Base-by-base conservation (phyloP, 441 rosid species). In the Arabidopsis lyrata region DNA sequence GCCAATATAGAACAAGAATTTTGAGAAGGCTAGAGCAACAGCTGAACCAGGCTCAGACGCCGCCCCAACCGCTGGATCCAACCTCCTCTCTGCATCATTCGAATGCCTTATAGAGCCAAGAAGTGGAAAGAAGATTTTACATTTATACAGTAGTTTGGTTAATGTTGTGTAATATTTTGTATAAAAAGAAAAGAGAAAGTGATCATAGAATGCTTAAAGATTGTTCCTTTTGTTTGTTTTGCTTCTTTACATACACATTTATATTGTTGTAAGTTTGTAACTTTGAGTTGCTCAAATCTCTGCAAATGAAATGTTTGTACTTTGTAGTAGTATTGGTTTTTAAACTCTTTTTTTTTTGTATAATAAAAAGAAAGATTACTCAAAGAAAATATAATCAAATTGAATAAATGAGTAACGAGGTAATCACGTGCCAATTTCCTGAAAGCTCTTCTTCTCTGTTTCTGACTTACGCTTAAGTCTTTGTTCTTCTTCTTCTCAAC, bases 1-100 rank as follows among this genome's bases (percentile, higher is more conserved):
- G 80, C 83, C 12, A 75, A n/a, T n/a, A n/a, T n/a, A n/a, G n/a
- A n/a, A n/a, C n/a, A n/a, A n/a, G n/a, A n/a, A n/a, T n/a, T n/a
- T n/a, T n/a, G n/a, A n/a, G 74, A 50, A 68, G 72, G 5, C 47
- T 65, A 50, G 92, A 80, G 77, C 78, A 81, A 57, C 86, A 80
- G 78, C 78, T 81, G 52, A 82, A 57, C 42, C 78, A 50, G 24
- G 52, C 27, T 39, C 56, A 73, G 50, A 61, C 70, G 67, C 74
- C 68, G 22, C 82, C 72, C 60, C 77, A 64, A 65, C 75, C 76
- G 56, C 63, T 5, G 84, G 76, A 63, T 85, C 83, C 48, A 83
- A 70, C 57, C 77, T 80, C 72, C 86, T 90, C 32, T 68, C 75
- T 62, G 68, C 88, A 55, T 77, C 53, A 66, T 71, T 75, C 81